Evolutionary conservation across 176 grass and related monocot genomes (phyloP).

Genomic region (Panicum miliaceum): DNA sequence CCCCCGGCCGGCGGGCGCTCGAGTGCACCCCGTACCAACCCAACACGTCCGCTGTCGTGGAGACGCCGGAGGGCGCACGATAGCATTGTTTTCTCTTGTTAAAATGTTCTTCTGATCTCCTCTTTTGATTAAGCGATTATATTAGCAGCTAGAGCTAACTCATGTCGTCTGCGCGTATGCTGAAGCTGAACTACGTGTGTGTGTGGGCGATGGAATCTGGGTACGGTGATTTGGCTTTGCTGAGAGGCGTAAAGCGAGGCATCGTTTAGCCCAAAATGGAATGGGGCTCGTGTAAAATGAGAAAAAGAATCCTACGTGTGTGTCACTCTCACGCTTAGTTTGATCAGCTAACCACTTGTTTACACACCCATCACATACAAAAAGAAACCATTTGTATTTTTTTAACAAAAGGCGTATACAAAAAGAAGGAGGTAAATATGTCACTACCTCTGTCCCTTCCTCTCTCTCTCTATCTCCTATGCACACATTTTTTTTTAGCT

Average conservation of each 20-base stretch:
- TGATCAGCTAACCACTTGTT: slow-evolving; percentile 21
- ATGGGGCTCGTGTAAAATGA: background rate
- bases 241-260: background rate
- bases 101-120: background rate
- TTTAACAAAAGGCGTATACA: background rate
- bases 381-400: background rate
- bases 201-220: background rate
- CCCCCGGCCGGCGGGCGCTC: slow-evolving; percentile 7
- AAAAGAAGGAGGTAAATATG: background rate
- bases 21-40: slow-evolving; percentile 57
- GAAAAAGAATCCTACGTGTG: background rate
- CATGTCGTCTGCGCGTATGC: background rate
- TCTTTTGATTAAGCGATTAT: background rate
- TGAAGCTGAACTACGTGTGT: background rate
- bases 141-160: background rate
- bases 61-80: background rate
- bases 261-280: slow-evolving; percentile 17
- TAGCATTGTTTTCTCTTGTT: background rate
- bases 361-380: slow-evolving; percentile 27
- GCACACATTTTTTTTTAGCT: background rate
- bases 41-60: slow-evolving; percentile 49
- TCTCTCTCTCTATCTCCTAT: background rate
- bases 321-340: background rate
- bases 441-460: background rate
- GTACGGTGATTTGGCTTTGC: background rate